These are phyloP conservation scores for Trypanosoma mega DNA, from an alignment of 208 protist genomes.

Conservation along the genomic window DNA sequence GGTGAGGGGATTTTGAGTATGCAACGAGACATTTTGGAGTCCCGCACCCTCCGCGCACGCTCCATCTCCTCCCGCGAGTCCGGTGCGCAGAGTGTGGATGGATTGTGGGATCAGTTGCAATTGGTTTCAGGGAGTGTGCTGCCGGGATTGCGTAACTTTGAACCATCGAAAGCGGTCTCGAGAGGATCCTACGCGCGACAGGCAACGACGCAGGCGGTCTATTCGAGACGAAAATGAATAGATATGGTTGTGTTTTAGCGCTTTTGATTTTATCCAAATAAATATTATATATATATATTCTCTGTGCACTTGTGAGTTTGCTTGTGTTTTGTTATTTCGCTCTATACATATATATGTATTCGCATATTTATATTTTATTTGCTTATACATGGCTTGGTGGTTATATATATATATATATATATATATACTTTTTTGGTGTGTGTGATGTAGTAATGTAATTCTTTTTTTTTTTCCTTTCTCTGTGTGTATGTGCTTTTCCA, in stretches of 20 bases:
- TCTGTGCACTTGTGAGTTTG: too few species aligned
- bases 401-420: too few species aligned
- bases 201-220: conserved; percentile 44
- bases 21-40: conserved; percentile 59
- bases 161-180: conserved; percentile 34
- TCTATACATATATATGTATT: too few species aligned
- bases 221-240: conserved; percentile 39
- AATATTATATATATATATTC: neutral
- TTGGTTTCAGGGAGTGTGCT: conserved; percentile 62
- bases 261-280: neutral
- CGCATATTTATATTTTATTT: too few species aligned
- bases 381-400: too few species aligned
- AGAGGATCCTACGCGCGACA: conserved; percentile 44
- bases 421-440: too few species aligned
- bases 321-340: too few species aligned
- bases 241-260: conserved; percentile 18
- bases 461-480: too few species aligned
- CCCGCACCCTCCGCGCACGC: conserved; percentile 26
- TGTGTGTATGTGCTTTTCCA: too few species aligned
- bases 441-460: too few species aligned
- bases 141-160: conserved; percentile 65
- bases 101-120: conserved; percentile 74
- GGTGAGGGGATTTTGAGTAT: conserved; percentile 70
- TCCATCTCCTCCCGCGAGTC: conserved; percentile 31
- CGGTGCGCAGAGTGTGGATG: conserved; percentile 71